Evolutionary conservation across 495 filamentous ascomycete genomes (phyloP).

Genomic region (Pseudotulostoma volvatum): DNA sequence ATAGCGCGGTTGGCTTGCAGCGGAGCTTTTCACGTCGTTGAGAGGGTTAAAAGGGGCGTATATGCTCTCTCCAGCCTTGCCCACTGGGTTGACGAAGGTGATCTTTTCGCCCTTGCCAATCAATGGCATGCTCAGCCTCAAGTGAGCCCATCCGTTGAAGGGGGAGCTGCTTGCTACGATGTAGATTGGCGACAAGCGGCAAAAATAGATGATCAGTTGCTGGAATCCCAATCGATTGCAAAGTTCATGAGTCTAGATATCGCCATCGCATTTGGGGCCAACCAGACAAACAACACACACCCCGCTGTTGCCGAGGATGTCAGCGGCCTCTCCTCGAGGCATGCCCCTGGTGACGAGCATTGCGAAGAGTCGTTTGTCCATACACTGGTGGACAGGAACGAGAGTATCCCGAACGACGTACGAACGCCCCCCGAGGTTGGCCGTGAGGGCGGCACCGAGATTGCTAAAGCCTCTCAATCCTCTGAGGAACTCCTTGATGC

Average conservation of each 20-base stretch:
- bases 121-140: slow-evolving; percentile 23
- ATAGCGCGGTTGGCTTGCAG: slow-evolving; percentile 45
- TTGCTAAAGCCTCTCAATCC: slow-evolving; percentile 24
- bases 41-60: slow-evolving; percentile 47
- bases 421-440: slow-evolving; percentile 1
- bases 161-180: too few relatives aligned
- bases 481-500: slow-evolving; percentile 49
- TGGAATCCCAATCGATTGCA: slow-evolving; percentile 8
- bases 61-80: slow-evolving; percentile 60
- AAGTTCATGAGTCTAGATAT: slow-evolving; percentile 17
- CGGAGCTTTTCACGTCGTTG: slow-evolving; percentile 49
- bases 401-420: too few relatives aligned
- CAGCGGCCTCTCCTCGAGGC: background rate
- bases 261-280: slow-evolving; percentile 19
- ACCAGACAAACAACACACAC: background rate
- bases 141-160: slow-evolving; percentile 8
- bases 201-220: slow-evolving; percentile 20
- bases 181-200: slow-evolving; percentile 28
- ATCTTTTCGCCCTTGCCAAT: slow-evolving; percentile 19
- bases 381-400: too few relatives aligned
- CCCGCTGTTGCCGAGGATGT: background rate
- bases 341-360: background rate
- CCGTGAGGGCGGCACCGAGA: background rate
- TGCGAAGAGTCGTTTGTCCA: background rate
- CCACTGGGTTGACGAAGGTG: slow-evolving; percentile 37